Conservation (phyloP, 768 basidiomycete species). For the Tricholoma sp. region DNA sequence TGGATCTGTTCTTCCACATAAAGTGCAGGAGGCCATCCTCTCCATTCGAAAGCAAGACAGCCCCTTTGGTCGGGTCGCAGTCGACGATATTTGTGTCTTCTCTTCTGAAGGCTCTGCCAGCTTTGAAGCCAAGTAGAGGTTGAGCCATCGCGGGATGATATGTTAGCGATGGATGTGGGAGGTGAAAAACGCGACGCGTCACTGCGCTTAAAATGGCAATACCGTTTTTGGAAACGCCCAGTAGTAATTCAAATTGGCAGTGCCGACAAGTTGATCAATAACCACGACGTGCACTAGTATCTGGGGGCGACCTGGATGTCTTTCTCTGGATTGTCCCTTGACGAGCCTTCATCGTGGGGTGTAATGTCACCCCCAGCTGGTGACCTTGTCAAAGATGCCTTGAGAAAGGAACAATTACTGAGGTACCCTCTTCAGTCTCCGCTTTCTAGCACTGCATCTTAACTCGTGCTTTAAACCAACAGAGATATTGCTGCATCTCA, state of each 20-base stretch:
- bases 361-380: slow-evolving; percentile 36
- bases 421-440: slow-evolving; percentile 43
- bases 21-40: slow-evolving; percentile 79
- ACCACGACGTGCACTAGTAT: background rate
- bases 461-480: background rate
- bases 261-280: background rate
- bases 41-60: slow-evolving; percentile 58
- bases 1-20: slow-evolving; percentile 70
- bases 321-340: slow-evolving; percentile 37
- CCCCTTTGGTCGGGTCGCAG: slow-evolving; percentile 65
- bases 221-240: slow-evolving; percentile 10
- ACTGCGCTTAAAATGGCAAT: slow-evolving; percentile 26
- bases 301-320: slow-evolving; percentile 32
- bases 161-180: slow-evolving; percentile 4
- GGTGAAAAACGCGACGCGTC: slow-evolving; percentile 38
- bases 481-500: slow-evolving; percentile 77
- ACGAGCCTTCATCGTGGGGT: slow-evolving; percentile 49
- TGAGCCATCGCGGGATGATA: slow-evolving; percentile 20
- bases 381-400: slow-evolving; percentile 70
- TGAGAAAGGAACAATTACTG: slow-evolving; percentile 72
- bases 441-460: slow-evolving; percentile 5
- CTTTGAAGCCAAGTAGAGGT: slow-evolving; percentile 53
- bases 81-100: slow-evolving; percentile 65
- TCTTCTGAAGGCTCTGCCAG: slow-evolving; percentile 71
- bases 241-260: slow-evolving; percentile 6